Evolutionary conservation across 2,329 filamentous ascomycete genomes (phyloP).

Genomic region (Fusarium nurragi): DNA sequence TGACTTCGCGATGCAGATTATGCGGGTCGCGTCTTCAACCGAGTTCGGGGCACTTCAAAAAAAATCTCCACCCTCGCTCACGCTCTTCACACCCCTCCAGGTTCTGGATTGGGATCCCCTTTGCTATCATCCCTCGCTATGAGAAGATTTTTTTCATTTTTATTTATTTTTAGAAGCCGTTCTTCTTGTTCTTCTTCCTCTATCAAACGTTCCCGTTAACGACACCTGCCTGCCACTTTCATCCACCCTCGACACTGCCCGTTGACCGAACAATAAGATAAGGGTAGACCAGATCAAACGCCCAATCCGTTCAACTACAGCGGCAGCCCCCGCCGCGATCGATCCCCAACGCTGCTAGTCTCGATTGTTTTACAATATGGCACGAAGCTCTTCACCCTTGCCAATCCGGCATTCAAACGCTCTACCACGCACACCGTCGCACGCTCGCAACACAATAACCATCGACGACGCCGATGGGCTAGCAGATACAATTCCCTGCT

Average conservation of each 20-base stretch:
- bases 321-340: constrained; percentile 22
- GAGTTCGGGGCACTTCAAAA: constrained; percentile 12
- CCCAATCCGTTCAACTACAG: constrained; percentile 2
- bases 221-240: constrained; percentile 14
- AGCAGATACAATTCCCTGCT: constrained; percentile 58
- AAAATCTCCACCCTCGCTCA: constrained; percentile 23
- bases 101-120: constrained; percentile 7
- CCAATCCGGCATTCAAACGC: constrained; percentile 46
- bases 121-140: background rate
- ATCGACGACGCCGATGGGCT: constrained; percentile 58
- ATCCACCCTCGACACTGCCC: constrained; percentile 19
- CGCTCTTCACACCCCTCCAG: constrained; percentile 19
- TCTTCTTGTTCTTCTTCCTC: background rate
- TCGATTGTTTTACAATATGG: constrained; percentile 40
- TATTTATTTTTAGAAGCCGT: background rate
- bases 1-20: constrained; percentile 41
- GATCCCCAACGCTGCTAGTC: constrained; percentile 13
- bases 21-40: constrained; percentile 32
- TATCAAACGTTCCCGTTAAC: background rate
- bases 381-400: constrained; percentile 46
- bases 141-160: too few relatives aligned
- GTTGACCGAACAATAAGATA: constrained; percentile 21
- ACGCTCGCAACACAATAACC: constrained; percentile 36
- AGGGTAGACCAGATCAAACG: constrained; percentile 14
- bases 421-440: constrained; percentile 43